These are phyloP conservation scores for Ophiostoma sp. DNA, from an alignment of 2,329 filamentous ascomycete species.

Conservation along the genomic window DNA sequence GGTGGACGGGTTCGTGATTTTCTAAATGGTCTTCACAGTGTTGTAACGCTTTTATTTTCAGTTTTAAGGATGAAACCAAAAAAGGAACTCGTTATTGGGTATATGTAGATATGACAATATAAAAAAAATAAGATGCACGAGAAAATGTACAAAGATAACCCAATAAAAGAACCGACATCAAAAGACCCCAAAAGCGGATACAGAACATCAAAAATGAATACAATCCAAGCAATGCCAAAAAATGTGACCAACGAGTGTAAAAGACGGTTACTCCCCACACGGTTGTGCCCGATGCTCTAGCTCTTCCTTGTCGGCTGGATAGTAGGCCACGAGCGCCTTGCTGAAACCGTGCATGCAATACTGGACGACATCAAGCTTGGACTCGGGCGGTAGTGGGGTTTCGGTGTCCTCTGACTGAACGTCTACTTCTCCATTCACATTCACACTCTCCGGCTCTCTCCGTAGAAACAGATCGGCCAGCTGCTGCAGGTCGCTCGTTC, in stretches of 20 bases:
- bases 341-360: conserved; percentile 91
- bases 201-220: background rate
- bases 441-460: conserved; percentile 41
- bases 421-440: background rate
- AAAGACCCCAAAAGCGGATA: too few relatives aligned
- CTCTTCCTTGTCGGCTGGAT: conserved; percentile 45
- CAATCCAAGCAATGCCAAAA: background rate
- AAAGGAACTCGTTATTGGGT: conserved; percentile 6
- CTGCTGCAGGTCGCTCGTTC: conserved; percentile 80
- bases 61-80: background rate
- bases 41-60: background rate
- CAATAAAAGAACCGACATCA: background rate
- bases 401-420: background rate
- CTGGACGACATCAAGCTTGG: conserved; percentile 74
- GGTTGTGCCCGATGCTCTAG: background rate
- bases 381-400: conserved; percentile 34
- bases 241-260: background rate
- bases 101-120: conserved; percentile 8
- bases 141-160: background rate
- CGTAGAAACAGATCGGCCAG: conserved; percentile 56
- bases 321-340: conserved; percentile 72
- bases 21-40: background rate
- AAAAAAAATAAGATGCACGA: background rate
- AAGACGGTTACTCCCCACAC: background rate
- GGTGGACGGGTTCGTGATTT: background rate